Evolutionary conservation across 2,329 filamentous ascomycete genomes (phyloP), one percentile per base, ranked within the genome.

Genomic region (Acephala macrosclerotiorum): DNA sequence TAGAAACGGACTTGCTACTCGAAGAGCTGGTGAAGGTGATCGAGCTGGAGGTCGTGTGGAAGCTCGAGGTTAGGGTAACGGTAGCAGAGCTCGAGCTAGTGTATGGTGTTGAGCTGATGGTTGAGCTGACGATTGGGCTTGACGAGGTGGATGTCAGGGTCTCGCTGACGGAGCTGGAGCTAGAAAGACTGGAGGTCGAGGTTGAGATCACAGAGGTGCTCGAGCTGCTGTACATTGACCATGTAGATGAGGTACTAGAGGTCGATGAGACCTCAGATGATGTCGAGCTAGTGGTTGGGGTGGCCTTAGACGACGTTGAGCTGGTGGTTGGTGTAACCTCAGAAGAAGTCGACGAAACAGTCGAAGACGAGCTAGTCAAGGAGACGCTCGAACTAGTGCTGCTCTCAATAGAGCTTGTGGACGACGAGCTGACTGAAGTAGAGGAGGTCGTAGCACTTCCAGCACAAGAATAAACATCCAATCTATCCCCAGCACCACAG

Each of bases 401-500:
- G 29, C 29, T 33, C 29, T 33, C 29, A 33, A 33, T 33, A 4
- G 29, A 33, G 29, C 29, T 33, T 9, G 29, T 33, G 4, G 29
- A 33, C 4, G 29, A 33, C 4, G 9, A 4, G 29, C 29, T 9
- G 42, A 8, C 18, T 42, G 14, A 42, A 2, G 36, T 42, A 14
- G 38, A n/a, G 12, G 38, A 6, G 5, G 49, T 53, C 4, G 29
- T 20, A 3, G 26, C 40, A 29, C 14, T 26, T 40, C 58, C 58
- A 33, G 29, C 29, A 49, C 64, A 63, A 12, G 53, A 22, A 38
- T 66, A 66, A 22, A 66, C 35, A 51, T 61, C 55, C 25, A 66
- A 40, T 42, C 64, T 42, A 40, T 63, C 60, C 4, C 35, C 22
- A 3, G 79, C 12, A 74, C 73, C 6, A 29, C 66, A 68, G 22